Evolutionary conservation across 2,329 filamentous ascomycete species (phyloP).

Genomic region (Diaporthe sp.): DNA sequence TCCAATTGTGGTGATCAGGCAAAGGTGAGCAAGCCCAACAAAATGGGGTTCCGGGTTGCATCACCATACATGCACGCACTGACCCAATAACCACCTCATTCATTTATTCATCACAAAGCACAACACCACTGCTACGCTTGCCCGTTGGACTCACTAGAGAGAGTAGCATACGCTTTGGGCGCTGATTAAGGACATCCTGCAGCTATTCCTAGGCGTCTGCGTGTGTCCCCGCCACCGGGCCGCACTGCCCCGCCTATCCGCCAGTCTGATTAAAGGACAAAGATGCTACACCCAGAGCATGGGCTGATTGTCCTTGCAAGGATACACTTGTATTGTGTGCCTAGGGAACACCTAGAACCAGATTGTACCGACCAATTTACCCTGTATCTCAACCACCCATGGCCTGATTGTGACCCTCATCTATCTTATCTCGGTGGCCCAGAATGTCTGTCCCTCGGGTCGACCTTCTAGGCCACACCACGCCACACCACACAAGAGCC

Average conservation of each 20-base stretch:
- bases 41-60: not conserved
- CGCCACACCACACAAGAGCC: not conserved
- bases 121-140: not conserved
- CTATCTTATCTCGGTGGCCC: too few species aligned
- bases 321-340: not conserved
- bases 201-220: not conserved
- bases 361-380: too few species aligned
- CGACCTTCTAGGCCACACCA: too few species aligned
- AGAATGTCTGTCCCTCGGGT: too few species aligned
- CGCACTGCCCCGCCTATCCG: not conserved
- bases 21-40: slow-evolving; percentile 17
- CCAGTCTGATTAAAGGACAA: not conserved
- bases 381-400: not conserved
- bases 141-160: not conserved
- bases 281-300: not conserved
- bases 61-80: slow-evolving; percentile 30
- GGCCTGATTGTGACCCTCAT: not conserved
- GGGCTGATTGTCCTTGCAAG: not conserved
- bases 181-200: not conserved
- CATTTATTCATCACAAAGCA: too few species aligned
- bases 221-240: not conserved
- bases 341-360: not conserved
- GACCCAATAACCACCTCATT: not conserved
- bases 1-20: slow-evolving; percentile 9
- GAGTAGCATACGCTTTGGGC: not conserved